These are phyloP conservation scores for Mycena albidolilacea DNA, from an alignment of 768 basidiomycete genomes.

Conservation along the genomic window DNA sequence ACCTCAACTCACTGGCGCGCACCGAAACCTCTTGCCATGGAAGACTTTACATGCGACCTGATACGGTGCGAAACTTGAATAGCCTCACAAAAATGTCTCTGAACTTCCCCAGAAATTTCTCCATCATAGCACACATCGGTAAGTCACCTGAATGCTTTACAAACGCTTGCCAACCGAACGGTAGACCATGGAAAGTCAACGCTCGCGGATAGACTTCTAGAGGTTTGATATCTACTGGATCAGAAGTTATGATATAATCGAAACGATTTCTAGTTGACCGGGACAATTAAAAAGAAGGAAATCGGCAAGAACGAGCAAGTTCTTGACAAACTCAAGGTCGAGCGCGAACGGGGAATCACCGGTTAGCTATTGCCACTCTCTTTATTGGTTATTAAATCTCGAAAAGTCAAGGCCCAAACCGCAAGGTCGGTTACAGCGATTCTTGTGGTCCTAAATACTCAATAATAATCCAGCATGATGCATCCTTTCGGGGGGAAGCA, in stretches of 20 bases:
- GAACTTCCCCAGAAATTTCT: slow-evolving; percentile 78
- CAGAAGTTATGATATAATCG: slow-evolving; percentile 33
- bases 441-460: slow-evolving; percentile 23
- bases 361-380: slow-evolving; percentile 59
- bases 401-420: slow-evolving; percentile 93
- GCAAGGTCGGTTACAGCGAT: slow-evolving; percentile 70
- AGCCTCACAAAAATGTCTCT: background rate
- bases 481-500: slow-evolving; percentile 66
- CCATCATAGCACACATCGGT: slow-evolving; percentile 98
- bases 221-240: slow-evolving; percentile 61
- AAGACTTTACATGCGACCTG: slow-evolving; percentile 75
- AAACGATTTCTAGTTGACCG: slow-evolving; percentile 75
- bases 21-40: slow-evolving; percentile 61
- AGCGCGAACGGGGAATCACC: slow-evolving; percentile 96
- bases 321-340: slow-evolving; percentile 95
- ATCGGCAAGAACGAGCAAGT: slow-evolving; percentile 86
- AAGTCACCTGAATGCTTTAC: background rate
- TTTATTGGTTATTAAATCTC: background rate
- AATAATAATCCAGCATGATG: slow-evolving; percentile 75
- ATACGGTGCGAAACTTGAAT: slow-evolving; percentile 66
- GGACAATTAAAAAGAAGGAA: slow-evolving; percentile 81
- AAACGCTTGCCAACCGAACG: background rate
- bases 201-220: slow-evolving; percentile 88
- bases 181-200: slow-evolving; percentile 97
- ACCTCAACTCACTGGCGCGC: slow-evolving; percentile 47